Conservation (phyloP, 2,329 filamentous ascomycete species). For the Ambrosiella xylebori region DNA sequence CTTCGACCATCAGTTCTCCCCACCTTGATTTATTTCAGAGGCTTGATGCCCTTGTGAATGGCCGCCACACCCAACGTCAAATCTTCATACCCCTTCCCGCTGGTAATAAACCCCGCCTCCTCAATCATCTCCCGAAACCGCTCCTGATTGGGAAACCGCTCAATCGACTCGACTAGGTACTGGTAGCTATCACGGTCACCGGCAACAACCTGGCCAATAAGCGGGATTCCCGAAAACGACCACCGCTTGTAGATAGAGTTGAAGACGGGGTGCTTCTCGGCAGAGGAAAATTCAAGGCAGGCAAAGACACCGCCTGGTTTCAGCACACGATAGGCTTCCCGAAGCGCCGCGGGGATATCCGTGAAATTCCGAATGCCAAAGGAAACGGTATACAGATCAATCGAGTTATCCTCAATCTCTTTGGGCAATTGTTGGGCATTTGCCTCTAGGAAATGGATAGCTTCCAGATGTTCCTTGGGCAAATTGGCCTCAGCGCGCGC, state of each 20-base stretch:
- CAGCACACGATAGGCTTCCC: constrained; percentile 72
- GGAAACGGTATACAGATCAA: constrained; percentile 92
- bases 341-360: constrained; percentile 66
- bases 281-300: constrained; percentile 85
- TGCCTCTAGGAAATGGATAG: constrained; percentile 65
- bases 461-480: constrained; percentile 33
- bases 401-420: constrained; percentile 46
- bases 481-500: constrained; percentile 50
- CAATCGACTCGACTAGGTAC: constrained; percentile 96
- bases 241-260: constrained; percentile 84
- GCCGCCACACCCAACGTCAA: constrained; percentile 83
- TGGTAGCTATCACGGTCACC: constrained; percentile 93
- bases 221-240: constrained; percentile 84
- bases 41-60: constrained; percentile 94
- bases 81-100: constrained; percentile 72
- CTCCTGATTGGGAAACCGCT: constrained; percentile 72
- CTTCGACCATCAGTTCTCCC: not conserved
- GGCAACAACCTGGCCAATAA: constrained; percentile 90
- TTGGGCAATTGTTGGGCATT: constrained; percentile 64
- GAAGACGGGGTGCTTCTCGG: constrained; percentile 57
- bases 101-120: constrained; percentile 70
- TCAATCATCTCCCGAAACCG: constrained; percentile 72
- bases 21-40: constrained; percentile 17
- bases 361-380: constrained; percentile 98
- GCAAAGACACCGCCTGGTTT: constrained; percentile 93